A percentile compares a stretch with the other conserved stretches of the same genome.
phyloP scores from a whole-genome alignment of 129 eudicot genomes.

The Chrysanthemum makinoi region DNA sequence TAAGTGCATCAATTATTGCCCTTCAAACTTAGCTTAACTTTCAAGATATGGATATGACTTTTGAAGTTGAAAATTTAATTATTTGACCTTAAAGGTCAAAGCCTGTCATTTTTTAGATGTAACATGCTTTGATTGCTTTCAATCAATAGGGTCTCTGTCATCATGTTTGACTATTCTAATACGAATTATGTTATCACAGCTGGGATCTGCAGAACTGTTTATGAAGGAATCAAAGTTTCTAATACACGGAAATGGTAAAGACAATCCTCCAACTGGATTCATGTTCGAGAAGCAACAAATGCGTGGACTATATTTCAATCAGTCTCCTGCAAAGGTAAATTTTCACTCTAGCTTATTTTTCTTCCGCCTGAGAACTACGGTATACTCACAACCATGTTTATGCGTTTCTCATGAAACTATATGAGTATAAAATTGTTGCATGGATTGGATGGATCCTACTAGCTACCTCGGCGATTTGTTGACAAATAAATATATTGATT shows the following conservation, averaged over 20 bases:
- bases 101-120: background rate
- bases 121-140: too few species aligned
- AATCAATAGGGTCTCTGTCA: background rate
- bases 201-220: constrained; percentile 85
- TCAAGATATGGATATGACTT: background rate
- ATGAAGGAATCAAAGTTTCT: constrained; percentile 74
- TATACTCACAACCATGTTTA: background rate
- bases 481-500: background rate
- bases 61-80: background rate
- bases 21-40: background rate
- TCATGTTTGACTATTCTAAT: constrained; percentile 26
- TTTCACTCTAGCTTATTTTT: background rate
- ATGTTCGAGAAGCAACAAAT: constrained; percentile 90
- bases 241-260: constrained; percentile 81
- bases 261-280: constrained; percentile 89
- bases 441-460: too few species aligned
- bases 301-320: constrained; percentile 88
- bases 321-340: constrained; percentile 83
- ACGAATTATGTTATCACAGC: constrained; percentile 46
- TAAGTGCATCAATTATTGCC: background rate
- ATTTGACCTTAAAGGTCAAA: constrained; percentile 17
- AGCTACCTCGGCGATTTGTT: background rate
- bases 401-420: background rate
- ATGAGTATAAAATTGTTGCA: background rate
- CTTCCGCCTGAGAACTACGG: background rate